Evolutionary conservation across 352 stramenopile species (phyloP), one percentile per base, ranked within the genome.

Genomic region (Phytophthora constricta): DNA sequence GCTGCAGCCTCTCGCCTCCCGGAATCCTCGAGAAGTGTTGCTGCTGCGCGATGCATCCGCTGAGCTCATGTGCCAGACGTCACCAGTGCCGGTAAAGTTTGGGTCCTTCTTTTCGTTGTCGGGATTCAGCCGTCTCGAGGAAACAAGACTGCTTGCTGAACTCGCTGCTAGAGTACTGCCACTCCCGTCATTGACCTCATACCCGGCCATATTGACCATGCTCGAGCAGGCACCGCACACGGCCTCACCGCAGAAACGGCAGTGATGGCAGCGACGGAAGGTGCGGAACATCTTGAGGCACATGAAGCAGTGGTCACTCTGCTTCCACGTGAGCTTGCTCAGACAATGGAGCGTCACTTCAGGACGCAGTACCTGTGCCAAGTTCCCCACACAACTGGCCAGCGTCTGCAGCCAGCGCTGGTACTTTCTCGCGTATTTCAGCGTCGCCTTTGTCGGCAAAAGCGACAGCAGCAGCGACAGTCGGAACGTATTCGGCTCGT

Each of bases 201-300:
- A 79, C n/a, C 71, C 71, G 5, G 58, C 62, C 62, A 79, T 79
- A 22, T 76, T 79, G 42, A 89, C 68, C 62, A 86, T 84, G 43
- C 66, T 82, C 14, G 83, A 92, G 53, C 84, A 93, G 8, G 76
- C 75, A 26, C 76, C 76, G 51, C 84, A 93, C 41, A 93, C 81
- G 16, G 83, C 77, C 26, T 90, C 80, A 16, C 84, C 84, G 45
- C 84, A 93, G 52, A 93, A 82, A 0, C 84, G 84, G 59, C 84
- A 93, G 69, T 93, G 82, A 53, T 93, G 84, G 31, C 83, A 89
- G 17, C 78, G 77, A 0, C 83, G 81, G 65, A 94, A 92, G 11
- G 84, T 82, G 34, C 79, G 80, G 50, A 92, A 92, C 65, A 78
- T 80, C 64, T 88, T 88, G 20, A 89, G 65, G 54, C 84, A 92